Conservation (phyloP, 1,284 basidiomycete species). For the Neonothopanus nambi region DNA sequence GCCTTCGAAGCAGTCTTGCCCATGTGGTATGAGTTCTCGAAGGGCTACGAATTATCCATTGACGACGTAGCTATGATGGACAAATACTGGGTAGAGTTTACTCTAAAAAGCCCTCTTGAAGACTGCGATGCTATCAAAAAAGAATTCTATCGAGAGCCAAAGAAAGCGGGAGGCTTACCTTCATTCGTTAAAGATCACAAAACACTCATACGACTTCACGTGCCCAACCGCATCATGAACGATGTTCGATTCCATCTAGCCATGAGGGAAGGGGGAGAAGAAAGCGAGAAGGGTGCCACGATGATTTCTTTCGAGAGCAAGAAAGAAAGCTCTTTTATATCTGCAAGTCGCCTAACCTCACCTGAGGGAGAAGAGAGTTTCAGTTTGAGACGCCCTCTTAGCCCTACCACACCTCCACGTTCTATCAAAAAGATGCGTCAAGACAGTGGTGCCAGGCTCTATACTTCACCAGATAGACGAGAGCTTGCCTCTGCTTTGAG, state of each 20-base stretch:
- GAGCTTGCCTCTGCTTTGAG: neutral
- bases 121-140: neutral
- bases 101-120: neutral
- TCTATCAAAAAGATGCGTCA: neutral
- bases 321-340: too few relatives aligned
- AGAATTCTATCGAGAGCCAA: neutral
- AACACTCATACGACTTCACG: neutral
- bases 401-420: neutral
- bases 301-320: too few relatives aligned
- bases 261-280: neutral
- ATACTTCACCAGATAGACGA: neutral
- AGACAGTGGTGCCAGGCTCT: too few relatives aligned
- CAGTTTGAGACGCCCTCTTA: too few relatives aligned
- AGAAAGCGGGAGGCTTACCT: neutral
- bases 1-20: neutral
- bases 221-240: neutral
- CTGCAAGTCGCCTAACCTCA: too few relatives aligned
- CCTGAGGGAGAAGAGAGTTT: too few relatives aligned
- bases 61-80: neutral
- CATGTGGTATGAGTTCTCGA: neutral
- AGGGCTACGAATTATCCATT: neutral
- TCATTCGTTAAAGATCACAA: neutral
- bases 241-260: neutral
- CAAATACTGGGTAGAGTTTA: neutral
- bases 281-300: neutral